phyloP scores from a whole-genome alignment of 345 rosid genomes.

The Anacardium occidentale region DNA sequence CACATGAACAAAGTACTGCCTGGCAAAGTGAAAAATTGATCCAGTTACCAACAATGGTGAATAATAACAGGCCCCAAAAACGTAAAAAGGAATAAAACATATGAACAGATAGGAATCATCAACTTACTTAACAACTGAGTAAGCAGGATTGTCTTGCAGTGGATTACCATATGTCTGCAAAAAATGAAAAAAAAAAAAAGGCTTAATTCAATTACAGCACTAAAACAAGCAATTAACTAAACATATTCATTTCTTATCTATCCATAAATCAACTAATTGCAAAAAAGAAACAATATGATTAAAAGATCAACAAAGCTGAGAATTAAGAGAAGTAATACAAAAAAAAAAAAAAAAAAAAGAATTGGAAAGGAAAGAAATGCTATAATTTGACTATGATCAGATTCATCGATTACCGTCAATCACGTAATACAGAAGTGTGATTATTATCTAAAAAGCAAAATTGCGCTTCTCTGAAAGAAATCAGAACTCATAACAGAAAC shows the following conservation, averaged over 20 bases:
- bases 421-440: neutral
- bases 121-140: slow-evolving; percentile 83
- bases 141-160: slow-evolving; percentile 83
- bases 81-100: neutral
- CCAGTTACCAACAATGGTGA: neutral
- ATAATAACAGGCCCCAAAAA: neutral
- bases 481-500: neutral
- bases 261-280: neutral
- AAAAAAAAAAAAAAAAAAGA: neutral
- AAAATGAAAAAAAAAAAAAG: slow-evolving; percentile 16
- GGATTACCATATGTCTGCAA: slow-evolving; percentile 78
- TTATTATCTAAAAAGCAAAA: slow-evolving; percentile 3
- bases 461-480: slow-evolving; percentile 11
- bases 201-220: neutral
- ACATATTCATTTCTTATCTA: neutral
- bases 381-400: neutral
- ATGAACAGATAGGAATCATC: neutral
- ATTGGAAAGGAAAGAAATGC: neutral
- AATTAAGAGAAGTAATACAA: neutral
- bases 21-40: slow-evolving; percentile 30
- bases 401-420: too few relatives aligned
- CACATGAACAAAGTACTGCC: slow-evolving; percentile 83
- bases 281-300: neutral
- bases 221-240: neutral
- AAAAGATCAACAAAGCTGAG: neutral